These are phyloP conservation scores for Pichia sporocuriosa DNA, from an alignment of 805 yeast genomes.

Conservation along the genomic window DNA sequence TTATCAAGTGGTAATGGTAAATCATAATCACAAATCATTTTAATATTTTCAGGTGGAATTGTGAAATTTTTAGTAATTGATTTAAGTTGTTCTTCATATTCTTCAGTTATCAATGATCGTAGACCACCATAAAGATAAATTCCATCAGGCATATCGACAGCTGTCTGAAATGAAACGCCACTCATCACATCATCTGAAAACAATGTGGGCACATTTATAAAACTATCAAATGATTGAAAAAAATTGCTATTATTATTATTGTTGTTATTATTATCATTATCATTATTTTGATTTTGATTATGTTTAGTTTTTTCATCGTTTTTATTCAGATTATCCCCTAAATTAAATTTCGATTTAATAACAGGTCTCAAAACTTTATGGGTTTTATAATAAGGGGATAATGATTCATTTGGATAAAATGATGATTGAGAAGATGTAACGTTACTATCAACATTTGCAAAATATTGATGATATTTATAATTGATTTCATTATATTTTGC, in stretches of 20 bases:
- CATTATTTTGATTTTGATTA: not conserved
- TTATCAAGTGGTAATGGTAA: conserved; percentile 42
- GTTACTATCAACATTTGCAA: conserved; percentile 11
- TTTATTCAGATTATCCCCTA: too few species aligned
- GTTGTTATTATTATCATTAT: not conserved
- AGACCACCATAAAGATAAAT: conserved; percentile 43
- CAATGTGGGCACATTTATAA: conserved; percentile 29
- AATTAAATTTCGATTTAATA: too few species aligned
- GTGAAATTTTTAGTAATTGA: conserved; percentile 27
- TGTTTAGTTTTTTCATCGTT: too few species aligned
- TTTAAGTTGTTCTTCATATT: conserved; percentile 21
- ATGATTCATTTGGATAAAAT: not conserved
- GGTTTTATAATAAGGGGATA: not conserved
- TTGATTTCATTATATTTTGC: conserved; percentile 3
- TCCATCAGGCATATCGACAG: conserved; percentile 33
- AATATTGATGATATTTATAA: conserved; percentile 21
- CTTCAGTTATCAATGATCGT: conserved; percentile 15
- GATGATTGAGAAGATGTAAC: not conserved
- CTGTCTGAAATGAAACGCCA: conserved; percentile 37
- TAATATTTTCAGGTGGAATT: conserved; percentile 29
- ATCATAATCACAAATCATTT: conserved; percentile 28
- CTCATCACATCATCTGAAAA: conserved; percentile 37
- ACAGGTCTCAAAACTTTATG: too few species aligned
- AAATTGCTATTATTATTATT: conserved; percentile 13
- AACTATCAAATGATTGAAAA: conserved; percentile 15